Evolutionary conservation across 495 filamentous ascomycete genomes (phyloP).

Genomic region (Hapsidospora chrysogenum): DNA sequence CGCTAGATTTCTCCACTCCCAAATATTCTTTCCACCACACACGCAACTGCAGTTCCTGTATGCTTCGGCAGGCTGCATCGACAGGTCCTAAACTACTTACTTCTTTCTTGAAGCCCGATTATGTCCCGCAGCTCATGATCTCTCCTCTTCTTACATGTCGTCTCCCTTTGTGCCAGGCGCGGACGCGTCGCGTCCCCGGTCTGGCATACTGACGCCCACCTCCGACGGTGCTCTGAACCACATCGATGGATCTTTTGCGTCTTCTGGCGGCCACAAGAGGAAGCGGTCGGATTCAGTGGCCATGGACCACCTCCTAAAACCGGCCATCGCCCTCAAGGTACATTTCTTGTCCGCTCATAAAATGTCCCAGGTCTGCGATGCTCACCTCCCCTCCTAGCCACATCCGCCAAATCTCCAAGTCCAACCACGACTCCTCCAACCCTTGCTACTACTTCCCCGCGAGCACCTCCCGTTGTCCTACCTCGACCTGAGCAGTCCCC

Average conservation of each 20-base stretch:
- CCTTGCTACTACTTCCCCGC: slow-evolving; percentile 44
- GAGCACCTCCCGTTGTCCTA: slow-evolving; percentile 40
- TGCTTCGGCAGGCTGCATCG: no score
- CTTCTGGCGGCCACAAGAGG: slow-evolving; percentile 8
- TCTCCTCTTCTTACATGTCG: slow-evolving; percentile 22
- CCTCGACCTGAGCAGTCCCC: slow-evolving; percentile 37
- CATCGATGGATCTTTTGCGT: slow-evolving; percentile 1
- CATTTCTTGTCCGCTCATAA: not conserved
- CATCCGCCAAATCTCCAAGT: slow-evolving; percentile 37
- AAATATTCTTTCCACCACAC: no score
- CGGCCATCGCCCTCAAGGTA: slow-evolving; percentile 31
- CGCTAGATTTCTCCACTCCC: no score
- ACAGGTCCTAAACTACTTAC: no score
- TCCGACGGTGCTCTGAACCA: slow-evolving; percentile 12
- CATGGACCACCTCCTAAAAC: slow-evolving; percentile 30
- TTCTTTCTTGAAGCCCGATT: no score
- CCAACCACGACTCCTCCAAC: slow-evolving; percentile 42
- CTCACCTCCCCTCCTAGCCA: slow-evolving; percentile 25
- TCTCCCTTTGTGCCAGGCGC: slow-evolving; percentile 9
- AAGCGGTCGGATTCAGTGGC: slow-evolving; percentile 12
- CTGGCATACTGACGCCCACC: slow-evolving; percentile 14
- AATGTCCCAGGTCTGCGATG: not conserved
- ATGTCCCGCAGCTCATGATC: no score
- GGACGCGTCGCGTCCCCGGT: slow-evolving; percentile 20
- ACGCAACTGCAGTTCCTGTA: no score